Evolutionary conservation across 371 early-diverging fungal genomes (phyloP), one percentile per base, ranked within the genome.

Genomic region (Umbelopsis sp.): DNA sequence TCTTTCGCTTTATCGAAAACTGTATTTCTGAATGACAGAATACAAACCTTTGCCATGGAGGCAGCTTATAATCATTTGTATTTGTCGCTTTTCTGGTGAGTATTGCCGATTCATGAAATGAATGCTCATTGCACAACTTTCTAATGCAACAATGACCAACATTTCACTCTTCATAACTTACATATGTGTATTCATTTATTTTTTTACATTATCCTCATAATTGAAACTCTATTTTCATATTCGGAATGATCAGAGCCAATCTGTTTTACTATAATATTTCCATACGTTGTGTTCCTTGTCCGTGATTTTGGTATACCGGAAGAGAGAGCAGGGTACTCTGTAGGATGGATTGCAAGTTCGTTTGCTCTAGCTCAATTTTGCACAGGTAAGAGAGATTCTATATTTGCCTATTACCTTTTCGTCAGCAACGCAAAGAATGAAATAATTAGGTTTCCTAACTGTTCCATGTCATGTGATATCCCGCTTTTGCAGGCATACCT

Each of bases 321-420:
- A 46, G 74, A 80, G 51, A 71, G 77, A 12, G 78, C 89, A 18
- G 89, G 89, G 3, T 89, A 83, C 73, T 92, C 91, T 70, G 89
- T 87, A 16, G 89, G 91, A 7, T 63, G 88, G 9, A 72, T 92
- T 44, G 86, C 87, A 11, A 77, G 89, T 8, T 79, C 83, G 2
- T 92, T 92, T 74, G 86, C 91, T 6, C 38, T 90, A 12, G 77
- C 87, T 66, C 93, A 92, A 67, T 71, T 89, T 22, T 57, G 82
- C 38, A 85, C 85, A 41, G 86, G 86, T 66, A 83, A 80, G 71
- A 69, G 10, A 69, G 10, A 18, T 24, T 38, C 20, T 18, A 50
- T 35, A 57, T 16, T 18, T 37, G 57, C 18, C 29, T 29, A 29
- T 29, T 35, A 29, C 57, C 18, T 18, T 35, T 35, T 41, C 41